These are phyloP conservation scores for Fusarium solani-melongenae DNA, from an alignment of 2,329 filamentous ascomycete genomes.

Conservation along the genomic window DNA sequence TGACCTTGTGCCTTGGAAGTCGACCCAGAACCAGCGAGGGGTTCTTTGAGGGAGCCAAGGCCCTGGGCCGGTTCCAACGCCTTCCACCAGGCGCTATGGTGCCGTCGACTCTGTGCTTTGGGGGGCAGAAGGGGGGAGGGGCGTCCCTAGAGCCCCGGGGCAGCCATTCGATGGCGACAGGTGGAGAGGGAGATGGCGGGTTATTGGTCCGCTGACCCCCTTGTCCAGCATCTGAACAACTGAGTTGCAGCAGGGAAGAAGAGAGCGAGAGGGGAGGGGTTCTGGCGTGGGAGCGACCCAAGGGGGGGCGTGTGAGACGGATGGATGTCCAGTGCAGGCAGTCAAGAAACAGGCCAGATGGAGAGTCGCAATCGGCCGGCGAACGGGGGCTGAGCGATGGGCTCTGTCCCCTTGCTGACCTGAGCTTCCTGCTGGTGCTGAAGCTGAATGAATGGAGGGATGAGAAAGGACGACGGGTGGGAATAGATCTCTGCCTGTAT, in stretches of 20 bases:
- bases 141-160: slow-evolving; percentile 15
- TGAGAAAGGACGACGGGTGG: background rate
- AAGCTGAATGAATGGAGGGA: background rate
- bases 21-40: slow-evolving; percentile 33
- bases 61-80: slow-evolving; percentile 42
- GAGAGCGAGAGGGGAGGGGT: slow-evolving; percentile 16
- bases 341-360: slow-evolving; percentile 31
- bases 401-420: slow-evolving; percentile 18
- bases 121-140: slow-evolving; percentile 6
- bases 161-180: slow-evolving; percentile 35
- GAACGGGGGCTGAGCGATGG: slow-evolving; percentile 37
- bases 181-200: slow-evolving; percentile 31
- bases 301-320: slow-evolving; percentile 26
- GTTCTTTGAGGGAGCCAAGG: slow-evolving; percentile 39
- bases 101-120: slow-evolving; percentile 20
- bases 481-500: background rate
- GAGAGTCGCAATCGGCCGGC: slow-evolving; percentile 38
- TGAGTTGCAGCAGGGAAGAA: slow-evolving; percentile 41
- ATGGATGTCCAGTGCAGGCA: slow-evolving; percentile 2
- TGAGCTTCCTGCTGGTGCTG: slow-evolving; percentile 7
- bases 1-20: slow-evolving; percentile 36
- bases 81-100: slow-evolving; percentile 41
- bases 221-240: slow-evolving; percentile 38
- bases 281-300: slow-evolving; percentile 11
- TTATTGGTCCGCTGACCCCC: slow-evolving; percentile 37